These are phyloP conservation scores for Zygosaccharomyces sapae DNA, from an alignment of 1,139 yeast genomes.

Conservation along the genomic window DNA sequence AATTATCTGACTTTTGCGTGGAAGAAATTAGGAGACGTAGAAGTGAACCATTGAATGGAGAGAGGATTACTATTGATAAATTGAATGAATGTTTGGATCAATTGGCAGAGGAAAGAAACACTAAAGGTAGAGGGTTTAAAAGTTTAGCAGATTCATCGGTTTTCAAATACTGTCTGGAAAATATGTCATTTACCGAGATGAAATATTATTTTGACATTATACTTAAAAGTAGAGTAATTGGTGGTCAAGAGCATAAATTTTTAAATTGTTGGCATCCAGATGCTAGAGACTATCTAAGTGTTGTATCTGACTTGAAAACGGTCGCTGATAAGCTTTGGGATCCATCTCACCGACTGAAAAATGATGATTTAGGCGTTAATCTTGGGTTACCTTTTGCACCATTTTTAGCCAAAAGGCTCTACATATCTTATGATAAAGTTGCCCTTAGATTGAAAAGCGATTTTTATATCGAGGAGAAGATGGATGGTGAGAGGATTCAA, in stretches of 20 bases:
- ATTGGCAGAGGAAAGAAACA: slow-evolving; percentile 40
- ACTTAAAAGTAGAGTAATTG: slow-evolving; percentile 54
- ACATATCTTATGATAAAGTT: slow-evolving; percentile 46
- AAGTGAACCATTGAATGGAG: slow-evolving; percentile 35
- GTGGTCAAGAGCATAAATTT: slow-evolving; percentile 58
- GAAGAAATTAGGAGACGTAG: slow-evolving; percentile 42
- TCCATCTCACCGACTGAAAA: slow-evolving; percentile 43
- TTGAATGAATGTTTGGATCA: slow-evolving; percentile 56
- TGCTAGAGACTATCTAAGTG: slow-evolving; percentile 58
- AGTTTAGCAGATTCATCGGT: slow-evolving; percentile 36
- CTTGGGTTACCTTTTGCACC: slow-evolving; percentile 62
- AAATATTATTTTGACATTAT: slow-evolving; percentile 67
- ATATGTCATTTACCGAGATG: slow-evolving; percentile 60
- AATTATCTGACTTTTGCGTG: slow-evolving; percentile 41
- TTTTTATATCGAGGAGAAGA: slow-evolving; percentile 80
- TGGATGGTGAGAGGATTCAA: slow-evolving; percentile 89
- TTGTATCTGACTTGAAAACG: slow-evolving; percentile 59
- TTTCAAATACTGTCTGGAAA: slow-evolving; percentile 49
- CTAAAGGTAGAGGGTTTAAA: slow-evolving; percentile 29
- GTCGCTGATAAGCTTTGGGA: slow-evolving; percentile 60
- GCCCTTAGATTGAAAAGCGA: slow-evolving; percentile 45
- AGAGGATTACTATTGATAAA: slow-evolving; percentile 49
- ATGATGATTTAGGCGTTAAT: slow-evolving; percentile 45
- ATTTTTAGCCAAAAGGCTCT: slow-evolving; percentile 58
- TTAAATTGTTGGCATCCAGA: slow-evolving; percentile 77